Evolutionary conservation across 345 rosid genomes (phyloP), one percentile per base, ranked within the genome.

Genomic region (Capsella bursapastoris): DNA sequence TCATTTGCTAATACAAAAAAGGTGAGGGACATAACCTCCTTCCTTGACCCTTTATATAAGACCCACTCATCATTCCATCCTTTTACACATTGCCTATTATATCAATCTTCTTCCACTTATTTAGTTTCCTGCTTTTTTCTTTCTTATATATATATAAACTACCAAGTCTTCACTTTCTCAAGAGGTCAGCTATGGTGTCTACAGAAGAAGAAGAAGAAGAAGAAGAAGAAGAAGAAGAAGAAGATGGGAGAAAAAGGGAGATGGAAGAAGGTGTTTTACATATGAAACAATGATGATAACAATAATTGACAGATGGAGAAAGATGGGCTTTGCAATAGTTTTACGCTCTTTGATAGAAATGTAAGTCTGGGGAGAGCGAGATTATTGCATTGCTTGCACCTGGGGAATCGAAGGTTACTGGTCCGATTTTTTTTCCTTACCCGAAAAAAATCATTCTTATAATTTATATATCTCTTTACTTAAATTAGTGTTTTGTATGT

Each of bases 321-420:
- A 52, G 64, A 75, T 41, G 57, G 34, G 80, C 80, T 70, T 76
- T 48, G 80, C 47, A 76, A 76, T 76, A 76, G 60, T 76, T 71
- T 71, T 76, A 70, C 80, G 80, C 80, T 76, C 75, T 76, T 70
- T 57, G 61, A 11, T 63, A 76, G 80, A 70, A 65, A 76, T 38
- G 64, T 56, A 76, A 64, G 40, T 76, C 80, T 76, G 27, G 80
- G 52, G 25, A 76, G 80, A 76, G 66, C 80, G 80, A 76, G 66
- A 63, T 70, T 76, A 76, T 76, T 76, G 80, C 80, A 64, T 76
- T 76, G 80, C 75, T 62, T 76, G 10, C 38, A 45, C 38, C 22
- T 70, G 80, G 80, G 80, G 80, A 76, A 76, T 76, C 57, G 80
- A 76, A 76, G 80, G 80, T 76, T 76, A 70, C 60, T 49, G 80